These are phyloP conservation scores for Aureobasidium sp. DNA, from an alignment of 2,329 filamentous ascomycete species.

Conservation along the genomic window DNA sequence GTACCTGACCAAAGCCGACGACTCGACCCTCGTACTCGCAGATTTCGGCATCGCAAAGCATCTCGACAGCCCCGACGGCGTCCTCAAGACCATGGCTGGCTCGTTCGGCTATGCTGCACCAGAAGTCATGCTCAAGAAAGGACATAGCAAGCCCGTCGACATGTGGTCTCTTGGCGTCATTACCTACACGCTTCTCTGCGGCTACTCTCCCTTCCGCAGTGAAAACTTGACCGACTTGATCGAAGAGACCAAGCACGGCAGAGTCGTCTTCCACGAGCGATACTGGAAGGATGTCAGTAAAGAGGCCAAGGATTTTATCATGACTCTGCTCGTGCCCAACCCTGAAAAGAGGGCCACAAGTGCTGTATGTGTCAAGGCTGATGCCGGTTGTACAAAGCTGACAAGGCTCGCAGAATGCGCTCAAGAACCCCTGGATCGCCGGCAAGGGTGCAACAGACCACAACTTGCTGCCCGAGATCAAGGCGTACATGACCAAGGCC, in stretches of 20 bases:
- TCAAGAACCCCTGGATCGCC: conserved; percentile 81
- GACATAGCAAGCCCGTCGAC: conserved; percentile 95
- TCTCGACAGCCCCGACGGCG: conserved; percentile 81
- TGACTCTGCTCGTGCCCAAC: conserved; percentile 68
- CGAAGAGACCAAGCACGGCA: conserved; percentile 78
- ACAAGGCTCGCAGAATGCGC: conserved; percentile 52
- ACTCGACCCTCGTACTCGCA: conserved; percentile 85
- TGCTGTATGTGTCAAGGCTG: conserved; percentile 46
- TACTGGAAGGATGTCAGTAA: conserved; percentile 98
- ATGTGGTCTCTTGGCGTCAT: conserved; percentile 99
- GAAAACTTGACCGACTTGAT: conserved; percentile 91
- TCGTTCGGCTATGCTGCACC: conserved; percentile 97
- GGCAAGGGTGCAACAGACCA: conserved; percentile 89
- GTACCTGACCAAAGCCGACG: conserved; percentile 69
- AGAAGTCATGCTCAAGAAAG: conserved; percentile 96
- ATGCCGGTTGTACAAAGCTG: background rate
- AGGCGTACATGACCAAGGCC: conserved; percentile 83
- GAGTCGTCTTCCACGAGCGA: conserved; percentile 89
- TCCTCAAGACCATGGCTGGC: conserved; percentile 95
- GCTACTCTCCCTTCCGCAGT: conserved; percentile 95
- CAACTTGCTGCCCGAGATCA: conserved; percentile 95
- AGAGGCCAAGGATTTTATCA: conserved; percentile 93
- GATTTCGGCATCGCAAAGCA: conserved; percentile 99
- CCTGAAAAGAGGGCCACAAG: conserved; percentile 72
- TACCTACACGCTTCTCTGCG: conserved; percentile 94